Conservation (phyloP, 2,329 filamentous ascomycete species). For the Colletotrichum liaoningense region DNA sequence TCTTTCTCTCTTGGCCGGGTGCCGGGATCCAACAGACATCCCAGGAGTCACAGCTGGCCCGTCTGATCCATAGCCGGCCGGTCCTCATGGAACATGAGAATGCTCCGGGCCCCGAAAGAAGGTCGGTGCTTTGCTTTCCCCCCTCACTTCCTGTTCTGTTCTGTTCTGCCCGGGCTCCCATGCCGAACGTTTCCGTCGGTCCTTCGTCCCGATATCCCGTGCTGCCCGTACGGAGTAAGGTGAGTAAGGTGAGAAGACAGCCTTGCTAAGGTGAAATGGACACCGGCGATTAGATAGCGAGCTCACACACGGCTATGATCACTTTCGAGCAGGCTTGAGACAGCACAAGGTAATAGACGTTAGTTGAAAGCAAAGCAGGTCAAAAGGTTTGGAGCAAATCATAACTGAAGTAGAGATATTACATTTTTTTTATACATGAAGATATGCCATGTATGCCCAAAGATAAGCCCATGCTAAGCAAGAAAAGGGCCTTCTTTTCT, state of each 20-base stretch:
- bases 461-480: neutral
- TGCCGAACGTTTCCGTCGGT: neutral
- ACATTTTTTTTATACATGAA: conserved; percentile 1
- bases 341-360: too few species aligned
- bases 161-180: neutral
- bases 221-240: too few species aligned
- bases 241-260: neutral
- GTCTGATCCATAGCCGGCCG: too few species aligned
- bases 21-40: neutral
- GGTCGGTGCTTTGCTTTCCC: neutral
- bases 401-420: neutral
- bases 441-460: neutral
- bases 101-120: neutral
- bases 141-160: neutral
- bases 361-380: too few species aligned
- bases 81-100: neutral
- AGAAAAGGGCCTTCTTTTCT: neutral
- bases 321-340: too few species aligned
- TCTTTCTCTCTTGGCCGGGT: neutral
- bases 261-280: neutral
- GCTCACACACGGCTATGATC: neutral
- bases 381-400: too few species aligned
- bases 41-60: neutral
- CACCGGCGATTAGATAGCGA: neutral
- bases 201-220: neutral